Conservation (phyloP, 2,329 filamentous ascomycete species). For the Hymenoscyphus repandus region DNA sequence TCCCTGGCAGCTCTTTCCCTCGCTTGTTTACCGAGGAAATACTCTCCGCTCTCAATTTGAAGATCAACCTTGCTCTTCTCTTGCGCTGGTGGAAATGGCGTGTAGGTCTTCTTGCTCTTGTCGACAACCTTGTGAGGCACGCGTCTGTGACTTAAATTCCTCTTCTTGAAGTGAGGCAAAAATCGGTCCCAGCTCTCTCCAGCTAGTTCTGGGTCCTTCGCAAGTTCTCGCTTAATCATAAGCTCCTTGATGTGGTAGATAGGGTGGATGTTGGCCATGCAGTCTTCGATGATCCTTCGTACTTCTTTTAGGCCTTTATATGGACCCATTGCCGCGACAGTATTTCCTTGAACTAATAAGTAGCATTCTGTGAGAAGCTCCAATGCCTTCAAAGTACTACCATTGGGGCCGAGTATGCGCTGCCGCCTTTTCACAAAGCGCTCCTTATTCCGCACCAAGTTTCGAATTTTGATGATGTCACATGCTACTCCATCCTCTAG, state of each 20-base stretch:
- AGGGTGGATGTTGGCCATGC: slow-evolving; percentile 89
- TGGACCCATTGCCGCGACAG: slow-evolving; percentile 83
- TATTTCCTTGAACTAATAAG: slow-evolving; percentile 94
- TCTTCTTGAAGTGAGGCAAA: slow-evolving; percentile 94
- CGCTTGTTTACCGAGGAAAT: slow-evolving; percentile 88
- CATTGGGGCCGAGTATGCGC: slow-evolving; percentile 84
- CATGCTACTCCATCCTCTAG: slow-evolving; percentile 86
- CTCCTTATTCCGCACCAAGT: slow-evolving; percentile 86
- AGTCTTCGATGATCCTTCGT: slow-evolving; percentile 83
- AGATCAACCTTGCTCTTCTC: slow-evolving; percentile 99
- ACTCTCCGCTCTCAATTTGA: slow-evolving; percentile 97
- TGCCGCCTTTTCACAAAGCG: slow-evolving; percentile 93
- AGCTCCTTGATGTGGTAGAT: slow-evolving; percentile 92
- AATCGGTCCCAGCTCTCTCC: slow-evolving; percentile 95
- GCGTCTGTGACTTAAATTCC: slow-evolving; percentile 76
- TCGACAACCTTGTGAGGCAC: slow-evolving; percentile 82
- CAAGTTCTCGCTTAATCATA: slow-evolving; percentile 90
- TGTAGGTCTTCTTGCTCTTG: slow-evolving; percentile 92
- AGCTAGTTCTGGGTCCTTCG: slow-evolving; percentile 80
- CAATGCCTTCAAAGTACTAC: slow-evolving; percentile 87
- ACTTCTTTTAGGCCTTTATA: slow-evolving; percentile 94
- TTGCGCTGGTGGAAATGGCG: slow-evolving; percentile 90
- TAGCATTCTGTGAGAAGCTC: slow-evolving; percentile 89
- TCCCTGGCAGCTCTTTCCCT: slow-evolving; percentile 80
- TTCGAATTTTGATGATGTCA: slow-evolving; percentile 94